Conservation (phyloP, 495 filamentous ascomycete genomes). For the Aspergillus saccharolyticus region DNA sequence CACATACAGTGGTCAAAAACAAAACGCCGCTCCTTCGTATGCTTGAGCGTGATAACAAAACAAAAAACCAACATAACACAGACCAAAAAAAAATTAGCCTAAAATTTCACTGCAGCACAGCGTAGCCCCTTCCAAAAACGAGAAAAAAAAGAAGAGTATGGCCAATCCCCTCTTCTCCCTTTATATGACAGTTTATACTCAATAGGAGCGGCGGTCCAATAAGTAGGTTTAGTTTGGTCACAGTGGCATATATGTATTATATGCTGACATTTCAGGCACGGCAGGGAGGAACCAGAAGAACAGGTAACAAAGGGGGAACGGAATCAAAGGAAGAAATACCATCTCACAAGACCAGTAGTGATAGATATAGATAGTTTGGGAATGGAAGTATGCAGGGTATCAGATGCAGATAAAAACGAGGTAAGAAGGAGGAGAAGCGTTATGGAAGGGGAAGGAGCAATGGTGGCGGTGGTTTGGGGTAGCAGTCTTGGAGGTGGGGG, state of each 20-base stretch:
- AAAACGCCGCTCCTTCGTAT: conserved; percentile 4
- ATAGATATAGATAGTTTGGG: not conserved
- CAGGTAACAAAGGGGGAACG: not conserved
- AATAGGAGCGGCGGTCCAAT: no score
- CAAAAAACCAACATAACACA: not conserved
- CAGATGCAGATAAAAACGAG: conserved; percentile 18
- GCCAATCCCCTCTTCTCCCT: no score
- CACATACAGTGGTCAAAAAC: conserved; percentile 1
- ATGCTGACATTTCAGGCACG: not conserved
- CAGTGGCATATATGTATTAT: not conserved
- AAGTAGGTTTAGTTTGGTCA: no score
- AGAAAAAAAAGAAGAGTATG: not conserved
- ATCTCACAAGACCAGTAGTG: not conserved
- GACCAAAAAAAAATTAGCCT: not conserved
- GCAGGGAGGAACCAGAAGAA: not conserved
- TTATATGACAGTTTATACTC: no score
- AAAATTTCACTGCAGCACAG: not conserved
- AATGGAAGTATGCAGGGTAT: not conserved
- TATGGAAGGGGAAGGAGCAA: no score
- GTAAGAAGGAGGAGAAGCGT: no score
- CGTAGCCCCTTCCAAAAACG: not conserved
- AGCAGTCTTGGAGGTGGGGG: no score
- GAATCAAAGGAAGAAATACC: not conserved
- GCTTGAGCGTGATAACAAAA: not conserved
- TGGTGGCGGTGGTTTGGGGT: not conserved